Percentiles rank a stretch among this genome's conserved stretches.
These are phyloP conservation scores for Pestalotiopsis sp. DNA, from an alignment of 2,329 filamentous ascomycete genomes.

Conservation along the genomic window DNA sequence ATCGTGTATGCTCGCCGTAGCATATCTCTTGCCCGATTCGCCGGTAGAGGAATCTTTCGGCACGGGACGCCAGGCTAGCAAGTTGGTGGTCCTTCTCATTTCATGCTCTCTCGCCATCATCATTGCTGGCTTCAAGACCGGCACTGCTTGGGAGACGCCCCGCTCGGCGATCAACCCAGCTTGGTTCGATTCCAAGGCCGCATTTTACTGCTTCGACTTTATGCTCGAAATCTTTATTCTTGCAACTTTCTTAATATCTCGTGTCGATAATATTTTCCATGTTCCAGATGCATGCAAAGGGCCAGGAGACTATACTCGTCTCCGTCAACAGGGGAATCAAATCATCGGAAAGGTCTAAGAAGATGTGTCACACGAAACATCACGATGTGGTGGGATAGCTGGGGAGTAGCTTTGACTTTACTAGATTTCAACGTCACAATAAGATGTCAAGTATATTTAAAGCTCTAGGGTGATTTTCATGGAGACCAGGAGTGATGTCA, in stretches of 20 bases:
- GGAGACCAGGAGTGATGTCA: too few relatives aligned
- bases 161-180: slow-evolving; percentile 22
- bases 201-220: slow-evolving; percentile 37
- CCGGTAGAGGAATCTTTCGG: slow-evolving; percentile 31
- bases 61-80: slow-evolving; percentile 27
- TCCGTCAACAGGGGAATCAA: neutral
- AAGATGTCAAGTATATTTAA: too few relatives aligned
- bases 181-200: slow-evolving; percentile 31
- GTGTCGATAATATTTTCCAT: slow-evolving; percentile 28
- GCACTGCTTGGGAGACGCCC: slow-evolving; percentile 25
- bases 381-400: too few relatives aligned
- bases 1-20: slow-evolving; percentile 23
- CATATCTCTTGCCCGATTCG: slow-evolving; percentile 26
- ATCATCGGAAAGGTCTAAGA: neutral
- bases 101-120: slow-evolving; percentile 20
- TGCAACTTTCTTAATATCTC: slow-evolving; percentile 17
- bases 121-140: slow-evolving; percentile 28
- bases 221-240: slow-evolving; percentile 29
- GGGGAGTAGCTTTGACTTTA: too few relatives aligned
- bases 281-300: slow-evolving; percentile 15
- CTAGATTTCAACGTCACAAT: too few relatives aligned
- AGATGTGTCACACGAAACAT: too few relatives aligned
- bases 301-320: neutral
- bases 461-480: too few relatives aligned
- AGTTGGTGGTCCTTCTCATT: slow-evolving; percentile 27